Base-by-base conservation (phyloP, 1,139 yeast species). In the Scheffersomyces segobiensis region DNA sequence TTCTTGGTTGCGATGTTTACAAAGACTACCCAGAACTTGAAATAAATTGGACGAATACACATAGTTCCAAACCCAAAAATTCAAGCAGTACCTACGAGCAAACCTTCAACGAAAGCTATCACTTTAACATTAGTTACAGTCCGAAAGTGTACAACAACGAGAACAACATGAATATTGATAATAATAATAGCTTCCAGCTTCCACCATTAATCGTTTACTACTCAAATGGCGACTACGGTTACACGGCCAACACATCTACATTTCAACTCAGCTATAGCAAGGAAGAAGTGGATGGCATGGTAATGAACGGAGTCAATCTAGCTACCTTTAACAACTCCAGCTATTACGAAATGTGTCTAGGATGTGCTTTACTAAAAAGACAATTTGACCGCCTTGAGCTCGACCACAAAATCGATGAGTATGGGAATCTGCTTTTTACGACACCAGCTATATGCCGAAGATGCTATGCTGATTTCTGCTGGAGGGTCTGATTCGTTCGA, bases 281-380 rank as follows among this genome's bases (percentile, higher is more conserved):
- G 0, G 61, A 60, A 0, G 89, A 86, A 65, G 74, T 78, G 3
- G 58, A 65, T 1, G 72, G 74, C 1, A 80, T 86, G 84, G 65
- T 85, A 19, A 67, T 71, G 50, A 86, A 86, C 65, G 89, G 90
- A 0, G 78, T 75, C 63, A 76, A 80, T 56, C 65, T 85, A 52
- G 87, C 86, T 46, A 84, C 87, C 0, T 67, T 66, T 54, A 72
- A 68, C 24, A 80, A 84, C 61, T 78, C 82, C 1, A 70, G 81
- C 0, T 53, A 59, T 8, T 87, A 76, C 68, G 73, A 82, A 7
- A 71, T 75, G 39, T 88, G 93, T 67, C 63, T 87, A 12, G 86
- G 84, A 10, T 88, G 93, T 72, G 84, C 89, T 0, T 70, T 86
- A 24, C 63, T 87, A 21, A 86, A 86, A 63, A 73, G 91, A 63